Percentiles rank a stretch among this genome's conserved stretches.
phyloP scores from a whole-genome alignment of 2,329 filamentous ascomycete genomes.

The Parafenestella ontariensis region DNA sequence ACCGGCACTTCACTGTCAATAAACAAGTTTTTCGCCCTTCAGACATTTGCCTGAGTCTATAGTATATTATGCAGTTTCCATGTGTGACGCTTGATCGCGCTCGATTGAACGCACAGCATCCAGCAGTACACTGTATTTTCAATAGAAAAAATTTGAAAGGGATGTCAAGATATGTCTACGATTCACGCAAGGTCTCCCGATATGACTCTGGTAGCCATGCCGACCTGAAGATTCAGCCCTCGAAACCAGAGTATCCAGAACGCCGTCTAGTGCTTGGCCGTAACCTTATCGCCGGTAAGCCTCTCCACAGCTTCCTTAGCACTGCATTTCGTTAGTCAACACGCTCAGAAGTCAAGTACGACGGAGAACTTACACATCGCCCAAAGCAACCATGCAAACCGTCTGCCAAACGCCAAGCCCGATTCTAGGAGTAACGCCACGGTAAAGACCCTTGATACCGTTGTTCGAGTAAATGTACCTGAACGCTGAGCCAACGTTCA shows the following conservation, averaged over 20 bases:
- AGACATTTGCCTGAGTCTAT: constrained; percentile 7
- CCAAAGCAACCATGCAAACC: constrained; percentile 98
- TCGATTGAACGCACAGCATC: neutral
- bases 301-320: constrained; percentile 72
- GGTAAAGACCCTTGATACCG: constrained; percentile 91
- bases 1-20: neutral
- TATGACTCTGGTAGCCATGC: neutral
- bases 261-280: constrained; percentile 67
- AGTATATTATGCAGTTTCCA: neutral
- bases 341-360: neutral
- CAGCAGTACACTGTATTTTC: neutral
- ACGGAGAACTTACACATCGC: constrained; percentile 80
- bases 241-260: constrained; percentile 19
- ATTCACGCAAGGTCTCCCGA: constrained; percentile 3
- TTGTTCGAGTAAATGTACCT: constrained; percentile 90
- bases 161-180: neutral
- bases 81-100: neutral
- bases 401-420: constrained; percentile 98
- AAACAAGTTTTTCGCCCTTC: constrained; percentile 1
- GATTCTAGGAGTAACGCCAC: constrained; percentile 91
- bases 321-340: constrained; percentile 50
- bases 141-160: neutral
- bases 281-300: constrained; percentile 68
- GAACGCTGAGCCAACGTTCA: constrained; percentile 86
- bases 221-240: constrained; percentile 2